These are phyloP conservation scores for Viridothelium virens DNA, from an alignment of 495 filamentous ascomycete genomes.

Conservation along the genomic window DNA sequence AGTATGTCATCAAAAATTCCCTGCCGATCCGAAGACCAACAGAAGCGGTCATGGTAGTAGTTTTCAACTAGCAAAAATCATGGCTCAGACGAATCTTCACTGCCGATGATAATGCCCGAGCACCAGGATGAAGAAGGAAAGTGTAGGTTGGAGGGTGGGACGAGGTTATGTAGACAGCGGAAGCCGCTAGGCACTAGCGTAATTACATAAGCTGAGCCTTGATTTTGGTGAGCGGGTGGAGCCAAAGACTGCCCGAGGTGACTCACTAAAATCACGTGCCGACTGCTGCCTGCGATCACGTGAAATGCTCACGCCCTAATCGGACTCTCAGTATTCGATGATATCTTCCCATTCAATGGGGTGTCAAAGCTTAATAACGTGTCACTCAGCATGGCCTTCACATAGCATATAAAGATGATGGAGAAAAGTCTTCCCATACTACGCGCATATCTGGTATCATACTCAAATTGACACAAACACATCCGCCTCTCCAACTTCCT, in stretches of 20 bases:
- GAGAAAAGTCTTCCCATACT: background rate
- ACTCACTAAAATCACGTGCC: background rate
- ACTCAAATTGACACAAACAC: background rate
- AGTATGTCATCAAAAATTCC: conserved; percentile 40
- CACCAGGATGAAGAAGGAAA: conserved; percentile 11
- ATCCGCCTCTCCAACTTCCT: background rate
- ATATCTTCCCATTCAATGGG: no score
- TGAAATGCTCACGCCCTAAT: background rate
- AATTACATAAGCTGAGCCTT: no score
- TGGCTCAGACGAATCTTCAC: conserved; percentile 50
- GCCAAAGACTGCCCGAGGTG: background rate
- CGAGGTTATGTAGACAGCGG: background rate
- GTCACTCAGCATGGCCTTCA: background rate
- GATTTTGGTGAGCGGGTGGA: no score
- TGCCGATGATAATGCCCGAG: conserved; percentile 22
- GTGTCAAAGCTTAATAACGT: no score
- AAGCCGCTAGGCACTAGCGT: background rate
- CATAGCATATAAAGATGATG: background rate
- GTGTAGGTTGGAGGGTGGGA: background rate
- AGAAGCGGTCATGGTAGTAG: conserved; percentile 37
- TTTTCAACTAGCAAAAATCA: conserved; percentile 54
- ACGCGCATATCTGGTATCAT: background rate
- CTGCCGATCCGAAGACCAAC: conserved; percentile 41
- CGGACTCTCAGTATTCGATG: background rate
- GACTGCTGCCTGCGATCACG: background rate